Evolutionary conservation across 176 grass and related monocot species (phyloP).

Genomic region (Musa schizocarpa): DNA sequence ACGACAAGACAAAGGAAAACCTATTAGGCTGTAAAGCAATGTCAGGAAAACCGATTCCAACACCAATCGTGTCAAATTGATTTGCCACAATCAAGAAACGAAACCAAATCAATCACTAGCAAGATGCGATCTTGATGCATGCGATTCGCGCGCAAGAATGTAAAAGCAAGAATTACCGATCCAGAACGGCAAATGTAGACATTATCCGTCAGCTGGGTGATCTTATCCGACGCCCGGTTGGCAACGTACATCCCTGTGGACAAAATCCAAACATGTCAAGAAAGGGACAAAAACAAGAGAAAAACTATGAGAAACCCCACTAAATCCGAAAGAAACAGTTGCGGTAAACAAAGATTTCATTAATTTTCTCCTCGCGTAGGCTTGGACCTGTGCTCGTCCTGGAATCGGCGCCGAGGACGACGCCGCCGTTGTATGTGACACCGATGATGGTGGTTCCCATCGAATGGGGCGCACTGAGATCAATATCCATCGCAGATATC

Average conservation of each 20-base stretch:
- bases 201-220: slow-evolving; percentile 74
- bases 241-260: slow-evolving; percentile 80
- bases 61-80: too few species aligned
- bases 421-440: slow-evolving; percentile 69
- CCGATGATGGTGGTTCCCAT: slow-evolving; percentile 90
- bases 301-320: neutral
- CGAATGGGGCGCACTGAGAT: slow-evolving; percentile 29
- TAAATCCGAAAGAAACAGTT: neutral
- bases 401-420: slow-evolving; percentile 82
- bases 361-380: neutral
- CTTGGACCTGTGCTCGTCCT: slow-evolving; percentile 76
- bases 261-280: neutral
- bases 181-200: slow-evolving; percentile 86
- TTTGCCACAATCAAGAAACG: too few species aligned
- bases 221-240: slow-evolving; percentile 81
- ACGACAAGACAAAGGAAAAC: too few species aligned
- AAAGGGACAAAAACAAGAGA: neutral
- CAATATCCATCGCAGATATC: slow-evolving; percentile 21
- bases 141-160: neutral
- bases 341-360: neutral
- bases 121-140: neutral
- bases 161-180: slow-evolving; percentile 48
- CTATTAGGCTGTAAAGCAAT: too few species aligned
- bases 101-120: neutral
- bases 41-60: too few species aligned